Evolutionary conservation across 2,329 filamentous ascomycete species (phyloP).

Genomic region (Fonsecaea pugnacius): DNA sequence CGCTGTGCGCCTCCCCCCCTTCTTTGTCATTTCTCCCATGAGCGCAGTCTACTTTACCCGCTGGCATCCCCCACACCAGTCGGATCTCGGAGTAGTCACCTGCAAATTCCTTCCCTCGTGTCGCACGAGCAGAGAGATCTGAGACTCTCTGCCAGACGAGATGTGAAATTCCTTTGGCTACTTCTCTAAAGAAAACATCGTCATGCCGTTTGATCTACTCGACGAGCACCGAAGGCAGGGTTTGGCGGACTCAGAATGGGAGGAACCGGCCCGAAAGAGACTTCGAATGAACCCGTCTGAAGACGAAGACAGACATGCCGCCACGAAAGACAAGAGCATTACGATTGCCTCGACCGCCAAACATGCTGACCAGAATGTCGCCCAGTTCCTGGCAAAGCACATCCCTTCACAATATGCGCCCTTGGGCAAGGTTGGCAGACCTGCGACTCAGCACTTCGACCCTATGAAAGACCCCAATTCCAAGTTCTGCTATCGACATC

Average conservation of each 20-base stretch:
- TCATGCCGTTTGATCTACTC: slow-evolving; percentile 26
- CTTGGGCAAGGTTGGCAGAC: slow-evolving; percentile 54
- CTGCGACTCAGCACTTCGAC: slow-evolving; percentile 11
- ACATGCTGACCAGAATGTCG: slow-evolving; percentile 76
- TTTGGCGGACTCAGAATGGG: slow-evolving; percentile 28
- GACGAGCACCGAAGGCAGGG: slow-evolving; percentile 20
- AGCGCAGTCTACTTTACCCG: slow-evolving; percentile 1
- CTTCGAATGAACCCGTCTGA: slow-evolving; percentile 24
- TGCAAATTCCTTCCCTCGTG: not conserved
- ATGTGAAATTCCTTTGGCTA: slow-evolving; percentile 12
- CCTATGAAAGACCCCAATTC: slow-evolving; percentile 63
- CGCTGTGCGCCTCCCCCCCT: not conserved
- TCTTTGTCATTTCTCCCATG: not conserved
- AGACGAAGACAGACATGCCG: slow-evolving; percentile 31
- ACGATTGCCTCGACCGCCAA: slow-evolving; percentile 56
- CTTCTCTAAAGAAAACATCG: slow-evolving; percentile 1
- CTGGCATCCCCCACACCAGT: slow-evolving; percentile 2
- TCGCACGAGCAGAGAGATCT: not conserved
- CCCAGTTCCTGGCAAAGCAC: slow-evolving; percentile 86
- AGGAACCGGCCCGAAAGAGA: slow-evolving; percentile 32
- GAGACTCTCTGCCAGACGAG: not conserved
- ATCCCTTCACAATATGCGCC: slow-evolving; percentile 89
- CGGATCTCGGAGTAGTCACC: not conserved
- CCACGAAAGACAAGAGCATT: slow-evolving; percentile 43
- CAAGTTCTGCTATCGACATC: slow-evolving; percentile 93